Base-by-base conservation (phyloP, 108 stramenopile genomes). In the Cyclotella cryptica region DNA sequence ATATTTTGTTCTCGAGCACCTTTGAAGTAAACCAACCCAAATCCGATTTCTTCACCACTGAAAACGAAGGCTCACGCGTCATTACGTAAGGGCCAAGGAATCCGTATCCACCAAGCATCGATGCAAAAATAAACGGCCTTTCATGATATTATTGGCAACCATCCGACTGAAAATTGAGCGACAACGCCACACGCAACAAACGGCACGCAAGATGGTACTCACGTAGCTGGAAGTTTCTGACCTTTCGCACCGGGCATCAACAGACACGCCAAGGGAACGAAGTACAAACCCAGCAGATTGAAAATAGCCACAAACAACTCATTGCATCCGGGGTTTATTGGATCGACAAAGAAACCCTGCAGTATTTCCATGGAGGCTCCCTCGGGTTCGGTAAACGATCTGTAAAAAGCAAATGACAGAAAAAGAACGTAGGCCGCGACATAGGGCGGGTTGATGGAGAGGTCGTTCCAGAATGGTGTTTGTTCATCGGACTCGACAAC, bases 1-100 rank as follows among this genome's bases (percentile, higher is more conserved):
- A 70, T 4, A 80, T 19, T 72, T 86, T 92, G 66, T 87, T 92
- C 46, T 92, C 91, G 39, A 90, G 63, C 3, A 92, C 74, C 53
- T 90, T 92, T 7, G 55, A 43, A 18, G 89, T 90, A 29, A 92
- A 69, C 89, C 91, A 88, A n/a, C 82, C 84, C 24, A 88, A 29
- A 15, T 88, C 86, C 17, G 74, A 29, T 13, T 72, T 69, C 13
- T 59, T 65, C 15, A 79, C 70, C 0, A 22, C 4, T 14, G 71
- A 19, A 18, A 69, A 40, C 39, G 64, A 47, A 6, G 87, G 90
- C 27, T 60, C 65, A n/a, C 90, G 79, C 24, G 88, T 81, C 26
- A 72, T 77, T 35, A 88, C 66, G 67, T 89, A 92, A 7, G 83
- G 74, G 1, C 90, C 90, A 14, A 85, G 26, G 7, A 66, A 64